Evolutionary conservation across 73 alveolate species (phyloP).

Genomic region (Durusdinium trenchii): DNA sequence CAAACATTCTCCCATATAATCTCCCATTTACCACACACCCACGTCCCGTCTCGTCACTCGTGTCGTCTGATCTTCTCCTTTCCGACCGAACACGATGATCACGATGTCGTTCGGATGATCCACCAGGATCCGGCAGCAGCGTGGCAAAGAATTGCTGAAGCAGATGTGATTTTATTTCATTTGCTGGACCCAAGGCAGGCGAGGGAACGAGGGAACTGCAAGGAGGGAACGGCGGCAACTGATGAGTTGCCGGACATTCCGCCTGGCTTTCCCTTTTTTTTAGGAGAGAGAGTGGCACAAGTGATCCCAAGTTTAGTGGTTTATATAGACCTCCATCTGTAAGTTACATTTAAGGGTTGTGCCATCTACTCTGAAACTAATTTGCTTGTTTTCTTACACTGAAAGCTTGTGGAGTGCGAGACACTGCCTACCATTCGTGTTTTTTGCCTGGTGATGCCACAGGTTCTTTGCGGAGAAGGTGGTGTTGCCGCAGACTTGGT

Average conservation of each 20-base stretch:
- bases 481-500: slow-evolving; percentile 36
- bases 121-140: slow-evolving; percentile 91
- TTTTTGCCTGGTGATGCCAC: not conserved
- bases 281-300: too few relatives aligned
- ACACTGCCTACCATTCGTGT: not conserved
- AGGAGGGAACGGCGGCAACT: not conserved
- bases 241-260: not conserved
- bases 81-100: too few relatives aligned
- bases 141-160: slow-evolving; percentile 61
- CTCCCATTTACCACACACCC: too few relatives aligned
- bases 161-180: slow-evolving; percentile 62
- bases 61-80: too few relatives aligned
- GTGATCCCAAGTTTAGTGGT: too few relatives aligned
- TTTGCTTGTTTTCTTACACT: not conserved
- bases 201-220: not conserved
- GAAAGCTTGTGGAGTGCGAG: too few relatives aligned
- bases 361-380: not conserved
- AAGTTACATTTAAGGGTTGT: not conserved
- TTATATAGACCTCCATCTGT: not conserved
- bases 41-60: too few relatives aligned
- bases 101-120: not conserved
- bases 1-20: too few relatives aligned
- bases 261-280: not conserved
- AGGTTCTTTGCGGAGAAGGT: slow-evolving; percentile 90
- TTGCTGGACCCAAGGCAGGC: slow-evolving; percentile 47